These are phyloP conservation scores for Neurospora intermedia DNA, from an alignment of 495 filamentous ascomycete genomes.

Conservation along the genomic window DNA sequence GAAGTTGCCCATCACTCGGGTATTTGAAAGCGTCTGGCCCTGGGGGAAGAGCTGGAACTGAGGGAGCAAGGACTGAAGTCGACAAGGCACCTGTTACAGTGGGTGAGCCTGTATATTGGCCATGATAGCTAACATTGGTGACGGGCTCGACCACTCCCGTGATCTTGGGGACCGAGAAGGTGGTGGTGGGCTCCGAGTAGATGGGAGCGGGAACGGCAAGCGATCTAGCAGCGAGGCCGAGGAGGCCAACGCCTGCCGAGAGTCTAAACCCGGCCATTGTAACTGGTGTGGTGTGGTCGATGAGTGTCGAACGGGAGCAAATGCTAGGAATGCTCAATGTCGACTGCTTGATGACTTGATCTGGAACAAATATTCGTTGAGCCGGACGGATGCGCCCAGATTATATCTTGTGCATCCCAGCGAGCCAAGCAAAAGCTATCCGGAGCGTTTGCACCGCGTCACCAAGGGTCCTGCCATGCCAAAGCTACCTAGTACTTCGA, in stretches of 20 bases:
- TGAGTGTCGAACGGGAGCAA: background rate
- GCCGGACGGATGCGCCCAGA: background rate
- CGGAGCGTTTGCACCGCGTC: background rate
- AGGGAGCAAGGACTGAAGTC: conserved; percentile 35
- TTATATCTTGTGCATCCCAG: background rate
- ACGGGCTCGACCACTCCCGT: conserved; percentile 17
- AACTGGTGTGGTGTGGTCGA: background rate
- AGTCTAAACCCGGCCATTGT: conserved; percentile 8
- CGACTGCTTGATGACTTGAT: background rate
- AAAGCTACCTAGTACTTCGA: background rate
- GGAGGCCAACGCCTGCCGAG: conserved; percentile 9
- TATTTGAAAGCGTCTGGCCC: conserved; percentile 49
- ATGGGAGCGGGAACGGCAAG: conserved; percentile 27
- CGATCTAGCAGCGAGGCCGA: conserved; percentile 9
- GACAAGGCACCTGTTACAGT: conserved; percentile 44
- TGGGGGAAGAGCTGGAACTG: conserved; percentile 37
- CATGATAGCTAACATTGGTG: conserved; percentile 38
- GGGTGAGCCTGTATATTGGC: conserved; percentile 49
- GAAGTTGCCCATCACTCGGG: conserved; percentile 57
- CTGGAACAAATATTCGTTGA: background rate
- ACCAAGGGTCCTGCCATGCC: background rate
- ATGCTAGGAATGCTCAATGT: background rate
- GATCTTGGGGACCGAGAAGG: conserved; percentile 16
- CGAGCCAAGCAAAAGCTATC: background rate
- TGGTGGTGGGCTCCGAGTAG: conserved; percentile 26